Conservation (phyloP, 2,329 filamentous ascomycete genomes). For the Aspergillus ibericus region DNA sequence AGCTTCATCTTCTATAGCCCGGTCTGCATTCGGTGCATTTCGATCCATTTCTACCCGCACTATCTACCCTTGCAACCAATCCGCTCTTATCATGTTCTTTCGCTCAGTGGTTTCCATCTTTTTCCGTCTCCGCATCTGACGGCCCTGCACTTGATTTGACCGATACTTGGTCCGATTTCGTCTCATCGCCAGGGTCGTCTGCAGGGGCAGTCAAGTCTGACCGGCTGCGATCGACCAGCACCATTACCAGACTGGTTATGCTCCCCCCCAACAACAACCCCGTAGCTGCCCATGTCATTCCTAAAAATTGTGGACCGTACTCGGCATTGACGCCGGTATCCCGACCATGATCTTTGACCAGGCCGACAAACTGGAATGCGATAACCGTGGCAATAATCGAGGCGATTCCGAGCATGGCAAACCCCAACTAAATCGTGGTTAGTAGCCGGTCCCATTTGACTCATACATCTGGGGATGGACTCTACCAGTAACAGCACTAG, state of each 20-base stretch:
- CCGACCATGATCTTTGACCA: constrained; percentile 56
- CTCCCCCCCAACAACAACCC: constrained; percentile 32
- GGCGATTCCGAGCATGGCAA: constrained; percentile 64
- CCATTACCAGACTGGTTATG: constrained; percentile 30
- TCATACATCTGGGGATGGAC: neutral
- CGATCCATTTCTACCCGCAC: neutral
- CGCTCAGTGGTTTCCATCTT: neutral
- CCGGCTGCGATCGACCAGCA: constrained; percentile 22
- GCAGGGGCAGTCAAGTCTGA: neutral
- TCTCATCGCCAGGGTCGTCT: neutral
- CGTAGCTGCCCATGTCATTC: constrained; percentile 61
- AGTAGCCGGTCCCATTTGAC: neutral
- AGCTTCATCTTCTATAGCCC: constrained; percentile 1
- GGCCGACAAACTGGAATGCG: constrained; percentile 52
- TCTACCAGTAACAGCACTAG: constrained; percentile 48
- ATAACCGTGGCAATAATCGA: constrained; percentile 72
- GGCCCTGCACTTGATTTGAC: neutral
- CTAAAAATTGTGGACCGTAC: constrained; percentile 57
- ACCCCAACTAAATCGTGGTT: constrained; percentile 45
- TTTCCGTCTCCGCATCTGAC: neutral
- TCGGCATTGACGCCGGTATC: constrained; percentile 51
- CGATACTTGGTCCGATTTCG: neutral
- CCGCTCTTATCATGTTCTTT: neutral
- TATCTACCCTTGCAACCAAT: neutral
- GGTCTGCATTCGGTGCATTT: neutral